Base-by-base conservation (phyloP, 306 rosid genomes). In the Arachis stenosperma region DNA sequence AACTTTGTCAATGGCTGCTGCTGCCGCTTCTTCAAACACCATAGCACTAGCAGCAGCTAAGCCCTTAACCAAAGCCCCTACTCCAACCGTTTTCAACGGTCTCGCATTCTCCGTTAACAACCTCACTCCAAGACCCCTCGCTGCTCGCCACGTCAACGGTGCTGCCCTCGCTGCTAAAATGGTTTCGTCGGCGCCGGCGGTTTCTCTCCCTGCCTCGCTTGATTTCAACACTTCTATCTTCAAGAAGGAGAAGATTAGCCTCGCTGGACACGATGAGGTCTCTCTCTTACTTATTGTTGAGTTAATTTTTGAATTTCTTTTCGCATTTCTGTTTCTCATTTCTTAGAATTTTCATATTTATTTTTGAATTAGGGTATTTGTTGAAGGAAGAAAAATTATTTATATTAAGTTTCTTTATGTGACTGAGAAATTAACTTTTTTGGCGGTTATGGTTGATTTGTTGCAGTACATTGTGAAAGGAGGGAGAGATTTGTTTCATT, bases 181-280 rank as follows among this genome's bases (percentile, higher is more conserved):
- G 95, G 99, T 89, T n/a, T n/a, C 55, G 7, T 86, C 96, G 4
- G 72, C 70, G 13, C 88, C 93, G 12, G 56, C 91, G 0, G 54
- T 82, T 3, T 70, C 73, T 65, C 66, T 73, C 9, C 87, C 85
- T 0, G 55, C 70, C 4, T 68, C 77, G 6, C 91, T 91, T 5
- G 95, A 94, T 81, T 94, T 94, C 65, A 83, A 94, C 6, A 91
- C 99, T 1, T 77, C 92, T 9, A 75, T 89, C 12, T 94, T 94
- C 88, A 87, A 82, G 81, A 94, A 94, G 90, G 97, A 94, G 87
- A 89, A 83, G 78, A 50, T 83, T 69, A 91, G 81, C 79, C 96
- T 94, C 54, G 96, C 97, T 0, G 97, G 99, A 13, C 89, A 94
- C 65, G 91, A 89, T 3, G 99, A 94, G 96, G 99, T 91, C 7